Conservation (phyloP, 257 asterid species). For the Cinchona pubescens region DNA sequence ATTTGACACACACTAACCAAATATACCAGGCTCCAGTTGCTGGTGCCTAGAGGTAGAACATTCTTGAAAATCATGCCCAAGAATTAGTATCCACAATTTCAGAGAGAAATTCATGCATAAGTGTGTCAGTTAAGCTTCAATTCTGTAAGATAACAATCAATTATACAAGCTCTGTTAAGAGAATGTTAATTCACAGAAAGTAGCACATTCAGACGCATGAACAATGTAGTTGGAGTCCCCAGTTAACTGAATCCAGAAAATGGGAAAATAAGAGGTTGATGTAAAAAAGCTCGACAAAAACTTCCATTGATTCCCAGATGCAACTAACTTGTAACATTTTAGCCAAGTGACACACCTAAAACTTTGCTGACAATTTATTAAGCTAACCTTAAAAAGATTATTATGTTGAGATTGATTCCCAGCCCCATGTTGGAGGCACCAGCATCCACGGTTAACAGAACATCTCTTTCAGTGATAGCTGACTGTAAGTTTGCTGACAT, state of each 20-base stretch:
- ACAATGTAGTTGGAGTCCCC: background rate
- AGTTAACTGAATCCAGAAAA: too few species aligned
- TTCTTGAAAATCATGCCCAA: background rate
- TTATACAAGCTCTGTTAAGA: background rate
- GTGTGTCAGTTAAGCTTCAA: background rate
- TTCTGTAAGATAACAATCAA: background rate
- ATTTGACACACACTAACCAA: background rate
- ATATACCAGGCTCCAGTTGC: background rate
- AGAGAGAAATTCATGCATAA: background rate
- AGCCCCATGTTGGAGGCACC: slow-evolving; percentile 1
- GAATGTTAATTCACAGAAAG: background rate
- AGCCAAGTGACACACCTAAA: background rate
- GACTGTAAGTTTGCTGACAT: background rate
- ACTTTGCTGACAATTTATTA: background rate
- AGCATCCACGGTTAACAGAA: background rate
- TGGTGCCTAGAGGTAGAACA: background rate
- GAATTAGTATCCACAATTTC: background rate
- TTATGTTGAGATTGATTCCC: background rate
- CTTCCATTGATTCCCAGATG: background rate
- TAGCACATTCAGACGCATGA: background rate
- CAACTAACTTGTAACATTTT: background rate
- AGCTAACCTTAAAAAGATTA: background rate
- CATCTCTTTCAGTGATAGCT: background rate
- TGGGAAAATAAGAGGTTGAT: background rate
- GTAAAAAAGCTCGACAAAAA: background rate